Evolutionary conservation across 2,329 filamentous ascomycete genomes (phyloP), one percentile per base, ranked within the genome.

Genomic region (Calycina marina): DNA sequence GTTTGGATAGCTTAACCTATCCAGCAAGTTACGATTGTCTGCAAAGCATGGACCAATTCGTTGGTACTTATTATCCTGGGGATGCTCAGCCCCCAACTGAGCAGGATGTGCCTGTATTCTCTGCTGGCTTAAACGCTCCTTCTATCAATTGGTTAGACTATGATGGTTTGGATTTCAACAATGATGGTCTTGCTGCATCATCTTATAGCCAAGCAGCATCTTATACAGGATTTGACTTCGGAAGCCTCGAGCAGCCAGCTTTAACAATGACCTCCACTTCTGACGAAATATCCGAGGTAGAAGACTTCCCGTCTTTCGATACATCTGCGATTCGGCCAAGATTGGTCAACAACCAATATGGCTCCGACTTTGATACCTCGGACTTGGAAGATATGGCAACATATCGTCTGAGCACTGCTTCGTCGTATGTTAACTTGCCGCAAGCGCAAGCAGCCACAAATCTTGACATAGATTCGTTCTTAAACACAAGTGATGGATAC

Each of bases 251-350:
- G 46, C 66, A 65, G 40, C 60, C 65, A 16, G 58, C 65, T 30
- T 51, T 76, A 45, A 66, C 69, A 39, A 62, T 61, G 31, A 69
- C 67, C 1, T 72, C 70, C 6, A 76, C 70, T 6, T 78, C 73
- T 9, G 73, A 73, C 20, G 72, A 78, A 38, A 72, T 77, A 6
- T 77, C 72, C 6, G 72, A 77, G 49, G 70, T 71, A 4, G 74
- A 77, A 39, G 73, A 77, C 42, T 64, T 65, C 30, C 51, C 57
- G 14, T 54, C 55, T 14, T 56, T 57, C 40, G 57, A 61, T 40
- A 57, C 58, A 18, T 54, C 28, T 26, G 31, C 34, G 13, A 40
- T 39, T 31, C 46, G 45, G 31, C 49, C 43, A 36, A 39, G 42
- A 28, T 40, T 67, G 38, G 54, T 63, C 31, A 57, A 56, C 31